Percentiles rank a stretch among this genome's conserved stretches.
Conservation (phyloP, 495 filamentous ascomycete species). For the Lepidopterella palustris region DNA sequence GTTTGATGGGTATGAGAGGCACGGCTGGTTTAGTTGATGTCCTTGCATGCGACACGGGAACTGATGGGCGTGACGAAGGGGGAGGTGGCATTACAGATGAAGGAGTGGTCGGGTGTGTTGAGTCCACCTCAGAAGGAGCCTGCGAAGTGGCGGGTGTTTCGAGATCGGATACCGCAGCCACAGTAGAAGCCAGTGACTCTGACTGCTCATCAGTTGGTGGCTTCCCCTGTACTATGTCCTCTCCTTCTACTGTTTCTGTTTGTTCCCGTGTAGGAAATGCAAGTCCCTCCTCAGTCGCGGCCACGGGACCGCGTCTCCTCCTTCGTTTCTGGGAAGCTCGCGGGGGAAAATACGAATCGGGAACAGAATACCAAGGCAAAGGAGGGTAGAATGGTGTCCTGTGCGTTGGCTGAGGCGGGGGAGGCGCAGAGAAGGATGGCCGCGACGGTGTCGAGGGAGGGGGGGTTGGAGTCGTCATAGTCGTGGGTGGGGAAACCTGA, state of each 20-base stretch:
- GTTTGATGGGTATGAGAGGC: constrained; percentile 40
- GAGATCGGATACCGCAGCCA: constrained; percentile 45
- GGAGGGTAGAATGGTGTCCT: constrained; percentile 52
- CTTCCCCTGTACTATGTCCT: constrained; percentile 31
- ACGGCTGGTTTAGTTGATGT: constrained; percentile 5
- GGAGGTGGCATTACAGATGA: constrained; percentile 45
- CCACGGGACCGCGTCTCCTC: constrained; percentile 39
- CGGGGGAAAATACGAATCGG: constrained; percentile 59
- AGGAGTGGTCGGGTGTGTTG: constrained; percentile 66
- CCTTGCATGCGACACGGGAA: constrained; percentile 10
- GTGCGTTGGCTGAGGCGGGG: constrained; percentile 21
- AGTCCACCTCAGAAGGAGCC: constrained; percentile 57
- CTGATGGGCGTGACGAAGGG: constrained; percentile 14
- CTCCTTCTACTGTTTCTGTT: constrained; percentile 21
- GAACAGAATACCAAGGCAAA: constrained; percentile 79
- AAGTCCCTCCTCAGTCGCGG: constrained; percentile 36
- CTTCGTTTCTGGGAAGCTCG: constrained; percentile 40
- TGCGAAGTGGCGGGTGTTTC: constrained; percentile 64
- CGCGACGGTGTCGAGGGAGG: constrained; percentile 18
- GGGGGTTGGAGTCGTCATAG: constrained; percentile 15
- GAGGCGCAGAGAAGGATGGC: constrained; percentile 22
- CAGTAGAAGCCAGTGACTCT: constrained; percentile 34
- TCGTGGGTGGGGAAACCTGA: constrained; percentile 21
- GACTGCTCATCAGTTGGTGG: constrained; percentile 33
- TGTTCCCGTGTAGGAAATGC: constrained; percentile 47